Percentiles rank a stretch among this genome's conserved stretches.
Evolutionary conservation across 2,329 filamentous ascomycete species (phyloP).

Genomic region (Trichoderma polysporum): DNA sequence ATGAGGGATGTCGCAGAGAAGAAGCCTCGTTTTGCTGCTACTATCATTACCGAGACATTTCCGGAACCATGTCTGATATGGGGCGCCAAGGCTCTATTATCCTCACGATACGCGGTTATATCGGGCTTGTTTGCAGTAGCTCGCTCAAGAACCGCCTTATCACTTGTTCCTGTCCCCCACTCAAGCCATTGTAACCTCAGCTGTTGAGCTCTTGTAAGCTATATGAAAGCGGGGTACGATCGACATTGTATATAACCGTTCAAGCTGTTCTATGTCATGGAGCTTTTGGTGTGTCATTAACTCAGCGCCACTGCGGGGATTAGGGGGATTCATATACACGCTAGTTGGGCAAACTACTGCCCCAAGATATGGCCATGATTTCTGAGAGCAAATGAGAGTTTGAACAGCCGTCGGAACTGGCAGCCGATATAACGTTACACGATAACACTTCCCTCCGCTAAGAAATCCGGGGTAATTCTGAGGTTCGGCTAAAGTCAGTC

Average conservation of each 20-base stretch:
- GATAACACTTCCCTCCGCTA: not conserved
- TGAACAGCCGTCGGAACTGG: slow-evolving; percentile 1
- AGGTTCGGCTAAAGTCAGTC: slow-evolving; percentile 4
- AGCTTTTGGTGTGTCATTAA: not conserved
- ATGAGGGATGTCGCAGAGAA: not conserved
- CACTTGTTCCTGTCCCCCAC: slow-evolving; percentile 11
- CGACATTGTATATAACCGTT: slow-evolving; percentile 4
- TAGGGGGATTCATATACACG: not conserved
- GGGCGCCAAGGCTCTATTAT: not conserved
- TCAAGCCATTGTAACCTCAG: not conserved
- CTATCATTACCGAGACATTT: not conserved
- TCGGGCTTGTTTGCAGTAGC: not conserved
- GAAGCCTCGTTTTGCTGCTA: not conserved
- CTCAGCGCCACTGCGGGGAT: slow-evolving; percentile 9
- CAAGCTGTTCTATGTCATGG: not conserved
- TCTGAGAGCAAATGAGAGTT: not conserved
- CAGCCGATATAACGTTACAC: slow-evolving; percentile 15
- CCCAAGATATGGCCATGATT: not conserved
- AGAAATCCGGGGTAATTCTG: not conserved
- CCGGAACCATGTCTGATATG: not conserved
- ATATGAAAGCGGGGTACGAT: slow-evolving; percentile 16
- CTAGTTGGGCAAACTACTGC: not conserved
- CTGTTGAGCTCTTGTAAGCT: not conserved
- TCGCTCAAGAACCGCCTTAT: not conserved
- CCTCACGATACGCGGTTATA: not conserved